Evolutionary conservation across 768 basidiomycete species (phyloP).

Genomic region (Thelephora ganbajun): DNA sequence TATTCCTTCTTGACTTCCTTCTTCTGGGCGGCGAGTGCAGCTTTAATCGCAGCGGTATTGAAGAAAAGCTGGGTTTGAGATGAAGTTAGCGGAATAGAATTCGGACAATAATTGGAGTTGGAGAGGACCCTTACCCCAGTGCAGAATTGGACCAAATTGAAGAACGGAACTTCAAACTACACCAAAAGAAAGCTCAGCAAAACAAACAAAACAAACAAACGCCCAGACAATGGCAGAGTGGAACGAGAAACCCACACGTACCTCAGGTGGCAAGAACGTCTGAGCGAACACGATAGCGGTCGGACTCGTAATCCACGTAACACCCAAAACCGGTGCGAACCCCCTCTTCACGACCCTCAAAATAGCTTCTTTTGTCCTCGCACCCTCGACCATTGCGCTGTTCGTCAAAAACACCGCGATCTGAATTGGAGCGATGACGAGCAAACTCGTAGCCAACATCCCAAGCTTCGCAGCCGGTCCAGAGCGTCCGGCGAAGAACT

Average conservation of each 20-base stretch:
- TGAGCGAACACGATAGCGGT: constrained; percentile 65
- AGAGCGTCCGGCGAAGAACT: constrained; percentile 62
- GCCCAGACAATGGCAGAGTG: too few species aligned
- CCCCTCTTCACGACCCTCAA: constrained; percentile 54
- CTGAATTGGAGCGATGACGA: constrained; percentile 68
- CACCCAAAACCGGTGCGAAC: constrained; percentile 62
- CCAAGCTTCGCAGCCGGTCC: constrained; percentile 46
- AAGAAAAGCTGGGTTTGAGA: constrained; percentile 42
- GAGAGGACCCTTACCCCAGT: constrained; percentile 43
- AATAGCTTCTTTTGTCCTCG: constrained; percentile 49
- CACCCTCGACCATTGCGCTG: constrained; percentile 78
- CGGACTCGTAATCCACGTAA: constrained; percentile 66
- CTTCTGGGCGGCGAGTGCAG: constrained; percentile 45
- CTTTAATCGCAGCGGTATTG: constrained; percentile 33
- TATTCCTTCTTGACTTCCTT: constrained; percentile 22
- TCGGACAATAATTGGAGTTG: not conserved
- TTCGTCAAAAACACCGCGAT: constrained; percentile 62
- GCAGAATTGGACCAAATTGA: constrained; percentile 63
- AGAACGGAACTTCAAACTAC: constrained; percentile 81
- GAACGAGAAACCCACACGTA: constrained; percentile 20
- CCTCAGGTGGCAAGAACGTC: constrained; percentile 65
- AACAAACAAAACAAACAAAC: too few species aligned
- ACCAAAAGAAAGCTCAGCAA: too few species aligned
- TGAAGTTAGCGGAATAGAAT: not conserved
- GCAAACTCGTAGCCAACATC: constrained; percentile 64